Percentiles rank a stretch among this genome's conserved stretches.
phyloP scores from a whole-genome alignment of 225 moss, liverwort and hornwort species.

The Bryum argenteum region DNA sequence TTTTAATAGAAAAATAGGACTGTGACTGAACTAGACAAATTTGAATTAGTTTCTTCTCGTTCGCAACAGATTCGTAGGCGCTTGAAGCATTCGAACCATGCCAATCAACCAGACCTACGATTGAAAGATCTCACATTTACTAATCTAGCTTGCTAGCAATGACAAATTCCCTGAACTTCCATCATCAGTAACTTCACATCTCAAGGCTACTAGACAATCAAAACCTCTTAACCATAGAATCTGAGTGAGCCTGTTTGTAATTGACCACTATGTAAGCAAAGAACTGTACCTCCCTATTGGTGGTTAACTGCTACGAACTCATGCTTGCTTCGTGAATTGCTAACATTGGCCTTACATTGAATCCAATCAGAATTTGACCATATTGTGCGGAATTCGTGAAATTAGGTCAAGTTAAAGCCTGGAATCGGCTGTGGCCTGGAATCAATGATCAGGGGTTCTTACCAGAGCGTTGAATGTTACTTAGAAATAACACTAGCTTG shows the following conservation, averaged over 20 bases:
- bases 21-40: background rate
- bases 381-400: background rate
- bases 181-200: background rate
- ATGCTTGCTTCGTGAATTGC: no score
- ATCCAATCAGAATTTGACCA: no score
- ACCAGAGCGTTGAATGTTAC: conserved; percentile 97
- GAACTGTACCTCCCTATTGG: no score
- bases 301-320: no score
- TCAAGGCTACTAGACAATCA: background rate
- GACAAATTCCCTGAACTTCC: background rate
- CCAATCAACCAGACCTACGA: conserved; percentile 24
- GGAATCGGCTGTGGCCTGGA: background rate
- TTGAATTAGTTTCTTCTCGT: background rate
- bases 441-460: background rate
- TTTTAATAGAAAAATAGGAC: no score
- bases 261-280: no score
- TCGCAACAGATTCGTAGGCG: background rate
- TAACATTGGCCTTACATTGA: no score
- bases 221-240: no score
- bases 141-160: background rate
- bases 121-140: background rate
- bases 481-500: no score
- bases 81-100: background rate
- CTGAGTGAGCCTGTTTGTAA: no score
- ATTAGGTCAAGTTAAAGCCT: conserved; percentile 3